A percentile compares a stretch with the other conserved stretches of the same genome.
Evolutionary conservation across 2,329 filamentous ascomycete genomes (phyloP).

Genomic region (Aspergillus costaricaensis): DNA sequence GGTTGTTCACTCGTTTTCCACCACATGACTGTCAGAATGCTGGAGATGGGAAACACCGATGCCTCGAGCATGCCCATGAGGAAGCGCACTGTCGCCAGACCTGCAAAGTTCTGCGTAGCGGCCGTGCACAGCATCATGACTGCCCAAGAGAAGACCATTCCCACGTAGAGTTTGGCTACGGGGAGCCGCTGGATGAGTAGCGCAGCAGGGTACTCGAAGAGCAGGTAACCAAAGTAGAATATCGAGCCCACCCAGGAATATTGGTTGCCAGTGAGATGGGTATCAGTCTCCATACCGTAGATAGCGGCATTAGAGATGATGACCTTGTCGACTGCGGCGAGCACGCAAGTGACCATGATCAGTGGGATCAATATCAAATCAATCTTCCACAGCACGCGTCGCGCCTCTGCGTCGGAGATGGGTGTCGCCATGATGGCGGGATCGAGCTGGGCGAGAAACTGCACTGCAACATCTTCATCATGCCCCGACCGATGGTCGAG

Average conservation of each 20-base stretch:
- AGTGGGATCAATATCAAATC: conserved; percentile 10
- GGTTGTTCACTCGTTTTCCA: conserved; percentile 5
- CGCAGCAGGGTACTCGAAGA: neutral
- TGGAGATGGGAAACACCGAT: neutral
- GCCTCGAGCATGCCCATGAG: conserved; percentile 11
- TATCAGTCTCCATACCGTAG: conserved; percentile 5
- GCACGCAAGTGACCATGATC: conserved; percentile 3
- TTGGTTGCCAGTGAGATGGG: conserved; percentile 2
- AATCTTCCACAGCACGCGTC: conserved; percentile 9
- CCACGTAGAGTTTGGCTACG: neutral
- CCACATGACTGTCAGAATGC: conserved; percentile 7
- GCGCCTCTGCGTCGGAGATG: neutral
- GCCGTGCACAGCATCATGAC: neutral
- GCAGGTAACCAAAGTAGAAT: conserved; percentile 8
- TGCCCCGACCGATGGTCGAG: neutral
- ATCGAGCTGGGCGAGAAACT: conserved; percentile 5
- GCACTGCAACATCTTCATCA: conserved; percentile 2
- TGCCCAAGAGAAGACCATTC: conserved; percentile 4
- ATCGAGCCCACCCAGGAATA: conserved; percentile 11
- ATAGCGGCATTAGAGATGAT: conserved; percentile 6
- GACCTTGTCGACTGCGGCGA: conserved; percentile 8
- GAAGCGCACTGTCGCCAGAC: conserved; percentile 3
- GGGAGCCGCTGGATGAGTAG: conserved; percentile 2
- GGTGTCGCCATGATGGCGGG: neutral
- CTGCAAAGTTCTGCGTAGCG: conserved; percentile 7